These are phyloP conservation scores for Puccinia triticina DNA, from an alignment of 1,284 basidiomycete genomes.

Conservation along the genomic window DNA sequence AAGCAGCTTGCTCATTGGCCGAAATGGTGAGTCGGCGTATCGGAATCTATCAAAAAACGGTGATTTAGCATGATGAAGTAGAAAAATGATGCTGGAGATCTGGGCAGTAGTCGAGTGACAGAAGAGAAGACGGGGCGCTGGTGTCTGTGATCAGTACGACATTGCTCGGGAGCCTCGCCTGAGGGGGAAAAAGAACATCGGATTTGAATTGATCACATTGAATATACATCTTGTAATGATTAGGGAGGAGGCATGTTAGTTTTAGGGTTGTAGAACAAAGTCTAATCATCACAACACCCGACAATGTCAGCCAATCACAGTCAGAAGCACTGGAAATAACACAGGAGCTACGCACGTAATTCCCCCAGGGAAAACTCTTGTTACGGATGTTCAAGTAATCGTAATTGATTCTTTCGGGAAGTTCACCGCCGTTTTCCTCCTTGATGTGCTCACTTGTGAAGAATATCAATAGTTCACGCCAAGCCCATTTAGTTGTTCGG, in stretches of 20 bases:
- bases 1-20: too few species aligned
- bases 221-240: conserved; percentile 7
- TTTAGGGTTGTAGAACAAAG: conserved; percentile 50
- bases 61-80: too few species aligned
- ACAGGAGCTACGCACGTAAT: conserved; percentile 16
- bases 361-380: conserved; percentile 50
- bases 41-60: too few species aligned
- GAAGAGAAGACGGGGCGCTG: too few species aligned
- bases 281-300: not conserved
- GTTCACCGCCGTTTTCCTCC: conserved; percentile 73
- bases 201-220: not conserved
- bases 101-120: too few species aligned
- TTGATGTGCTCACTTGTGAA: conserved; percentile 69
- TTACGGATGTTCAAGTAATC: conserved; percentile 48
- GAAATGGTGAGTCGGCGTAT: too few species aligned
- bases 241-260: conserved; percentile 40
- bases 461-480: not conserved
- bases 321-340: not conserved
- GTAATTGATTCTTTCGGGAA: conserved; percentile 72
- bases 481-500: not conserved
- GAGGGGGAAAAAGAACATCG: not conserved
- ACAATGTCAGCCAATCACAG: not conserved
- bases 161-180: too few species aligned
- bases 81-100: too few species aligned
- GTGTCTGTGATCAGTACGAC: too few species aligned